Evolutionary conservation across 225 moss, liverwort and hornwort species (phyloP).

Genomic region (Lunularia cruciata): DNA sequence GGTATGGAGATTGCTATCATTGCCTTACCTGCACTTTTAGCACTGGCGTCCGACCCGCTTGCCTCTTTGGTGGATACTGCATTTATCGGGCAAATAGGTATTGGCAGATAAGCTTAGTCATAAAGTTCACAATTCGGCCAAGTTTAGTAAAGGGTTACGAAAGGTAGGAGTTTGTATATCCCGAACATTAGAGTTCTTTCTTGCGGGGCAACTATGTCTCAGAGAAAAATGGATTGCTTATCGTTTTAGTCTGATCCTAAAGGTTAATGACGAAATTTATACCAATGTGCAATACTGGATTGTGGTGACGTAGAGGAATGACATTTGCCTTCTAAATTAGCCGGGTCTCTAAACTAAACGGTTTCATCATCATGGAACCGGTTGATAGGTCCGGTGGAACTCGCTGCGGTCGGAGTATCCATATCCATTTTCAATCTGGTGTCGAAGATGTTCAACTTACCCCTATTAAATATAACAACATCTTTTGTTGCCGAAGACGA

Average conservation of each 20-base stretch:
- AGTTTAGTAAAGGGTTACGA: neutral
- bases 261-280: too few species aligned
- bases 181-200: too few species aligned
- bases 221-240: too few species aligned
- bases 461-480: constrained; percentile 88
- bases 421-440: constrained; percentile 87
- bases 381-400: constrained; percentile 74
- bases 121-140: neutral
- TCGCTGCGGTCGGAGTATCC: constrained; percentile 92
- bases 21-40: constrained; percentile 85
- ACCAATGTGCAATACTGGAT: too few species aligned
- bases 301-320: too few species aligned
- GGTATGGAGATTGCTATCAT: constrained; percentile 84
- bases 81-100: constrained; percentile 95
- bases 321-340: too few species aligned
- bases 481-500: constrained; percentile 95
- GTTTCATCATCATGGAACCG: too few species aligned
- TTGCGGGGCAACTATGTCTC: too few species aligned
- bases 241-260: too few species aligned
- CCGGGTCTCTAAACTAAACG: too few species aligned
- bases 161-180: too few species aligned
- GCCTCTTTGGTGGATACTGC: constrained; percentile 95
- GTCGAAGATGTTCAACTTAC: constrained; percentile 96
- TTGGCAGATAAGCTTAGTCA: constrained; percentile 7
- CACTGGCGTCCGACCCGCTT: constrained; percentile 88